Base-by-base conservation (phyloP, 2,329 filamentous ascomycete species). In the Colletotrichum musae region DNA sequence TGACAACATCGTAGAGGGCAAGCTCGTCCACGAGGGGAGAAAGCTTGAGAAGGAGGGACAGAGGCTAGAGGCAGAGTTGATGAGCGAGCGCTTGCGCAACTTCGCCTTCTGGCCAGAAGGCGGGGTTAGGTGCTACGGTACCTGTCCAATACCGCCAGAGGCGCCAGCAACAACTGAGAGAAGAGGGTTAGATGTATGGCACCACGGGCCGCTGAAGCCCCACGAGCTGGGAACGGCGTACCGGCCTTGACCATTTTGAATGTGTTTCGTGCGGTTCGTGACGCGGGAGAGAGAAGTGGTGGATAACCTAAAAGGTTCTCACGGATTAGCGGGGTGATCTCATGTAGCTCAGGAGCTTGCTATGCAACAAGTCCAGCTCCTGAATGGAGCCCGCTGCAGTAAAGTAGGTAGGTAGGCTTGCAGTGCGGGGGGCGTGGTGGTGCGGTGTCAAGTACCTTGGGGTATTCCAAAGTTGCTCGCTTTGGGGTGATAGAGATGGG, bases 1-100 rank as follows among this genome's bases (percentile, higher is more conserved):
- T 98, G 84, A 98, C 95, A 75, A 99, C 95, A 97, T 99, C 96
- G 88, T 98, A 99, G 77, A 99, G 93, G 71, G 94, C 88, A 77
- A 99, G 93, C 87, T 98, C 94, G 78, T 95, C 92, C 78, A 99
- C 88, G 79, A 94, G 90, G 73, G 94, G 93, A 79, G 88, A 93
- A 75, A 93, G 90, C 90, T 99, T 99, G 81, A 98, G 89, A 77
- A 99, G 93, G 75, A 99, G 93, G 74, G 96, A 99, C 78, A 99
- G 89, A 75, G 96, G 96, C 95, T 98, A 64, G 61, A 48, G 43
- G 58, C 72, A 68, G 15, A 45, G 32, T 21, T 56, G 43, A 68
- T 77, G 68, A 77, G 74, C 67, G 50, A 64, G 64, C 59, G 61
- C 24, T 59, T 47, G 54, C 59, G 60, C 48, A 50, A 56, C 56